These are phyloP conservation scores for Blastobotrys ciferrii DNA, from an alignment of 1,139 yeast genomes.

Conservation along the genomic window DNA sequence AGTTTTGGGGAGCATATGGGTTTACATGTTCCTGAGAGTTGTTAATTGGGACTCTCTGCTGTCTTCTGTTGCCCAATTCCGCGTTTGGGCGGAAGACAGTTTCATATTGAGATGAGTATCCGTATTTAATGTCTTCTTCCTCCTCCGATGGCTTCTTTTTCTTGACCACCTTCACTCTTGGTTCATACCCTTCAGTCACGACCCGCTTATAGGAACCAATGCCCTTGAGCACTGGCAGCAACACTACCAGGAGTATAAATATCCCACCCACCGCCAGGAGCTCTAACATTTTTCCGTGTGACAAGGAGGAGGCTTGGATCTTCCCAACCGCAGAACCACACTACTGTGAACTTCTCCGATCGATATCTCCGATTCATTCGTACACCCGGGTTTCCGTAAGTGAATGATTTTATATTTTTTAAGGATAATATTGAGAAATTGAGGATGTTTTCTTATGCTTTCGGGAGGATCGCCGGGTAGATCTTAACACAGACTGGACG, in stretches of 20 bases:
- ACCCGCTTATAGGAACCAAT: slow-evolving; percentile 20
- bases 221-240: slow-evolving; percentile 20
- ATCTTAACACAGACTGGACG: too few species aligned
- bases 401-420: too few species aligned
- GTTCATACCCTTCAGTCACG: slow-evolving; percentile 9
- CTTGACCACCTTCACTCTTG: slow-evolving; percentile 10
- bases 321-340: not conserved
- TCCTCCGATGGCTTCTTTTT: slow-evolving; percentile 9
- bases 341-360: too few species aligned
- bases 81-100: slow-evolving; percentile 6
- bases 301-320: not conserved
- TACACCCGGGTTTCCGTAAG: too few species aligned
- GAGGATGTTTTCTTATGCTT: too few species aligned
- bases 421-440: too few species aligned
- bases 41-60: not conserved
- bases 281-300: not conserved
- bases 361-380: too few species aligned
- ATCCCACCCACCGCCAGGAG: slow-evolving; percentile 11
- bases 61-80: not conserved
- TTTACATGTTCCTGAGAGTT: slow-evolving; percentile 6
- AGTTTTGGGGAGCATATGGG: slow-evolving; percentile 17
- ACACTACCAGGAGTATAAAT: slow-evolving; percentile 13
- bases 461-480: too few species aligned
- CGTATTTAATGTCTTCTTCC: slow-evolving; percentile 10
- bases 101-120: slow-evolving; percentile 13